Conservation (phyloP, 345 rosid species). For the Microcos paniculata region DNA sequence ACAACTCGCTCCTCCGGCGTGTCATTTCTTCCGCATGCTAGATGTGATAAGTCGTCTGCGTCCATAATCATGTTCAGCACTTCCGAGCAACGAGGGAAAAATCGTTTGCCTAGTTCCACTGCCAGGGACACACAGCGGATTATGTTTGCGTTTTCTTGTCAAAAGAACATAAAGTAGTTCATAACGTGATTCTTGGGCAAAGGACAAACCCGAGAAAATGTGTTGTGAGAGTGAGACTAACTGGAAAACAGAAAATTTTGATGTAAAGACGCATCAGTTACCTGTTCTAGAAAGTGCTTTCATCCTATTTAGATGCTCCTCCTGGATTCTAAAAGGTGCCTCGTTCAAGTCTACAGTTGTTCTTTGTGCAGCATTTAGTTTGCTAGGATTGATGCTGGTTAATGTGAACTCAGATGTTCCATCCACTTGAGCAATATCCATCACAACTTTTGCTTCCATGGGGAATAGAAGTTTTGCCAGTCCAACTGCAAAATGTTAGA, state of each 20-base stretch:
- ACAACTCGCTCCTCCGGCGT: conserved; percentile 46
- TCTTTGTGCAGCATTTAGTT: conserved; percentile 32
- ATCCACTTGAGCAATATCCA: conserved; percentile 63
- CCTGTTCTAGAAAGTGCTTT: conserved; percentile 73
- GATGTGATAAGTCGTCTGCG: conserved; percentile 49
- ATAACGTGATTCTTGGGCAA: not conserved
- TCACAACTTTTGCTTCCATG: conserved; percentile 67
- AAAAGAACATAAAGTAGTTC: not conserved
- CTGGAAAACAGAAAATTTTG: not conserved
- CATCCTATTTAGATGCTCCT: conserved; percentile 67
- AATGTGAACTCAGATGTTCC: conserved; percentile 65
- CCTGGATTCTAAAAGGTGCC: conserved; percentile 60
- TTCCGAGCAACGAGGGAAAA: conserved; percentile 73
- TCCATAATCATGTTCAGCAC: conserved; percentile 79
- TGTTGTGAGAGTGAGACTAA: not conserved
- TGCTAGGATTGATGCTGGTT: conserved; percentile 36
- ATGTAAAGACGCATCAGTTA: conserved; percentile 26
- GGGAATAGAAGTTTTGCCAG: conserved; percentile 81
- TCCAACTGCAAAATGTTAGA: conserved; percentile 52
- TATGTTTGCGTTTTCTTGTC: not conserved
- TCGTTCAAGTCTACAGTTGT: conserved; percentile 60
- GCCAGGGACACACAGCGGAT: conserved; percentile 9
- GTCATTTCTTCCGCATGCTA: conserved; percentile 52
- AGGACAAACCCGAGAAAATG: not conserved
- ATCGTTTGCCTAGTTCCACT: conserved; percentile 79